Conservation (phyloP, 805 yeast genomes). For the Tetrapisispora iriomotensis region DNA sequence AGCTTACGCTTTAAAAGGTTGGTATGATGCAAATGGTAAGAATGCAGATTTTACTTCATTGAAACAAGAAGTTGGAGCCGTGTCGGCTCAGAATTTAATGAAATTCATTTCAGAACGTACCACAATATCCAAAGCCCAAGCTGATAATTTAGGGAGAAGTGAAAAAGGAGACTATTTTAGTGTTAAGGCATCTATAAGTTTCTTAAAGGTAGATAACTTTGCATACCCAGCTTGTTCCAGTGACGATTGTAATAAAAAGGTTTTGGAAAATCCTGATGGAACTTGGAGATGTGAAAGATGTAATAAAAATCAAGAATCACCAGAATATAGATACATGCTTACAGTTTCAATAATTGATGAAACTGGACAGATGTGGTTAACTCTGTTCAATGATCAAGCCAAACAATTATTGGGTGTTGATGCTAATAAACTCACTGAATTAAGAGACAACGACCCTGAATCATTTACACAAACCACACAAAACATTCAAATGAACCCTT, state of each 20-base stretch:
- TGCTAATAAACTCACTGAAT: slow-evolving; percentile 46
- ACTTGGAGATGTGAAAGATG: slow-evolving; percentile 94
- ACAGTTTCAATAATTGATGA: slow-evolving; percentile 69
- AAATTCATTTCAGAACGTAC: slow-evolving; percentile 48
- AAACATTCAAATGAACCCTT: slow-evolving; percentile 56
- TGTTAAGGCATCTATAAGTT: slow-evolving; percentile 64
- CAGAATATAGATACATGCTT: slow-evolving; percentile 71
- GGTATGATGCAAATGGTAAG: slow-evolving; percentile 82
- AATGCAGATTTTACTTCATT: slow-evolving; percentile 51
- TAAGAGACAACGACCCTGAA: slow-evolving; percentile 38
- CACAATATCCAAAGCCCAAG: slow-evolving; percentile 54
- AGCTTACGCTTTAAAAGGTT: slow-evolving; percentile 81
- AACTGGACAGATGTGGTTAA: slow-evolving; percentile 78
- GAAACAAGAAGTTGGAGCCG: slow-evolving; percentile 40
- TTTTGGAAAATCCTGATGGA: slow-evolving; percentile 60
- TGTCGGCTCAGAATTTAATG: slow-evolving; percentile 28
- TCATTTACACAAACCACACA: slow-evolving; percentile 38
- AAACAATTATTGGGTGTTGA: slow-evolving; percentile 50
- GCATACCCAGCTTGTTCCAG: slow-evolving; percentile 83
- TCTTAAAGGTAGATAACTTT: slow-evolving; percentile 63
- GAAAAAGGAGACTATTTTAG: slow-evolving; percentile 76
- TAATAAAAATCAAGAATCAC: slow-evolving; percentile 55
- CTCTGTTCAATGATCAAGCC: slow-evolving; percentile 82
- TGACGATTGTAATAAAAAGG: slow-evolving; percentile 76
- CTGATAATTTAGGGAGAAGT: slow-evolving; percentile 57